A percentile compares a stretch with the other conserved stretches of the same genome.
phyloP scores from a whole-genome alignment of 371 early-diverging fungal genomes.

The Nematocida parisii region DNA sequence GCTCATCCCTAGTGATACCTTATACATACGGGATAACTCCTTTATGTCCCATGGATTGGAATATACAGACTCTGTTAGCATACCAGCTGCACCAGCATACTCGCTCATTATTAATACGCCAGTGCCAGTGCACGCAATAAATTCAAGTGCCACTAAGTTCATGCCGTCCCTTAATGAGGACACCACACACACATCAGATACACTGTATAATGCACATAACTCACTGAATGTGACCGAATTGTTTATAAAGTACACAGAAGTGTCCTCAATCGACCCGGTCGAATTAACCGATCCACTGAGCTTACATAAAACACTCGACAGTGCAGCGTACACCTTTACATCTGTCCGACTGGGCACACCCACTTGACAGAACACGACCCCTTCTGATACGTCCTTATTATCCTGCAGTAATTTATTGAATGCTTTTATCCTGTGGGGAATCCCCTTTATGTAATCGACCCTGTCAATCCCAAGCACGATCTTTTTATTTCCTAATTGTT shows the following conservation, averaged over 20 bases:
- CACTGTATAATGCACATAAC: constrained; percentile 85
- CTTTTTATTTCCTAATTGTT: constrained; percentile 80
- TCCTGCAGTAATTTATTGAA: constrained; percentile 82
- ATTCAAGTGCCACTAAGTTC: constrained; percentile 97
- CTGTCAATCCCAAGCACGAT: constrained; percentile 96
- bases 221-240: constrained; percentile 88
- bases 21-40: constrained; percentile 81
- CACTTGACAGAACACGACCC: constrained; percentile 83
- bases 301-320: constrained; percentile 83
- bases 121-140: constrained; percentile 80
- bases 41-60: constrained; percentile 97
- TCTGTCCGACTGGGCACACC: constrained; percentile 87
- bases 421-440: constrained; percentile 93
- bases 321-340: constrained; percentile 89
- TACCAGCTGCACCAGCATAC: constrained; percentile 96
- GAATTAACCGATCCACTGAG: constrained; percentile 92
- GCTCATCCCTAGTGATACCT: constrained; percentile 85
- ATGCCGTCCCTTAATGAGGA: constrained; percentile 97
- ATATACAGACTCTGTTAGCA: constrained; percentile 81
- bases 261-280: constrained; percentile 86
- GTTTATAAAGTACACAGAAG: constrained; percentile 92
- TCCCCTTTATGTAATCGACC: constrained; percentile 98
- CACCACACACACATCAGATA: constrained; percentile 88
- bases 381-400: constrained; percentile 85
- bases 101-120: constrained; percentile 92